A percentile compares a stretch with the other conserved stretches of the same genome.
These are phyloP conservation scores for Cryptococcus sp. DNA, from an alignment of 1,284 basidiomycete species.

Conservation along the genomic window DNA sequence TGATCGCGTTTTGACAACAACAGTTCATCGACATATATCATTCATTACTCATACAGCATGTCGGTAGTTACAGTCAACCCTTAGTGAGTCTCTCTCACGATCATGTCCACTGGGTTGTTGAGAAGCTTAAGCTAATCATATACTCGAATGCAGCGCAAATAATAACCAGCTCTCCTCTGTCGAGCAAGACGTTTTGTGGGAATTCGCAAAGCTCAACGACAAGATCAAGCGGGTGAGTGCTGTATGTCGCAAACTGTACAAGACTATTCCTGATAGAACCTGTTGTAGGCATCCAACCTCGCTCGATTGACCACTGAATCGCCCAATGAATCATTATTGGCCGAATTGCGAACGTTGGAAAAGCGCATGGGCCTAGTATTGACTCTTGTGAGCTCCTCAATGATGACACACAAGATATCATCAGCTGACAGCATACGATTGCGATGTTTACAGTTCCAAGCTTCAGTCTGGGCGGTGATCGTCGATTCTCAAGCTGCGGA, in stretches of 20 bases:
- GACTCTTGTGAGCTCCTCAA: constrained; percentile 77
- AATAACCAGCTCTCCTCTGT: constrained; percentile 63
- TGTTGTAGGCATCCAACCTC: constrained; percentile 49
- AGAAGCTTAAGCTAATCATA: not conserved
- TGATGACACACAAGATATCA: not conserved
- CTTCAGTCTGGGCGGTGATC: constrained; percentile 91
- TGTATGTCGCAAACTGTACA: not conserved
- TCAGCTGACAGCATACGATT: not conserved
- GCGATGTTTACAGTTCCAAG: constrained; percentile 72
- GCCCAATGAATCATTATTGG: constrained; percentile 74
- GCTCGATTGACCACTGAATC: constrained; percentile 57
- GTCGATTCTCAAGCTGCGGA: constrained; percentile 73
- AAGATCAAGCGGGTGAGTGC: constrained; percentile 66
- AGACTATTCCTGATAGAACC: not conserved
- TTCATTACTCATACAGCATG: too few relatives aligned
- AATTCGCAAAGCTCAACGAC: constrained; percentile 72
- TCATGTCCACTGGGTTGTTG: not conserved
- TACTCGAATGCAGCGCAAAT: constrained; percentile 32
- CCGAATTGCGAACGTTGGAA: constrained; percentile 77
- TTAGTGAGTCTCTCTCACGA: constrained; percentile 17
- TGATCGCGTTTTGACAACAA: too few relatives aligned
- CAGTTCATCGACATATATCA: too few relatives aligned
- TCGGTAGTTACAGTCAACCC: constrained; percentile 15
- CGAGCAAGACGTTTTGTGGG: constrained; percentile 73
- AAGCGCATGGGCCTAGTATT: constrained; percentile 92